Evolutionary conservation across 2,329 filamentous ascomycete genomes (phyloP).

Genomic region (Hypoxylon sp.): DNA sequence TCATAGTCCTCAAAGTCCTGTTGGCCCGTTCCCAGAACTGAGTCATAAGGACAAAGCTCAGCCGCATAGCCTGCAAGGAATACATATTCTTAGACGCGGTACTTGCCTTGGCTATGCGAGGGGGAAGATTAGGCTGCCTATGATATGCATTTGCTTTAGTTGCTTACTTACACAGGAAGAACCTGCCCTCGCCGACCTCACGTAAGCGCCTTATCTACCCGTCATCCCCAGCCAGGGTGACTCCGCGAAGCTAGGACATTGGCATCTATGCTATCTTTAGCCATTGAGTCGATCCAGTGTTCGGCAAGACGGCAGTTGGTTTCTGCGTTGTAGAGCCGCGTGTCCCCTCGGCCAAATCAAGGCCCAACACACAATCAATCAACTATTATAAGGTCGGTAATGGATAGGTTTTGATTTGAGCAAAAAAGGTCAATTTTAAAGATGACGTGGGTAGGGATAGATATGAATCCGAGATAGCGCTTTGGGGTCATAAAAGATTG

Average conservation of each 20-base stretch:
- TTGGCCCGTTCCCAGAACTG: constrained; percentile 2
- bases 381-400: not conserved
- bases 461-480: no score
- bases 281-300: not conserved
- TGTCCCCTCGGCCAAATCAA: not conserved
- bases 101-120: not conserved
- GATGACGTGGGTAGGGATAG: no score
- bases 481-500: no score
- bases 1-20: not conserved
- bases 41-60: constrained; percentile 14
- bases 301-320: not conserved
- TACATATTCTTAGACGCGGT: constrained; percentile 12
- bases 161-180: constrained; percentile 21
- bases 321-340: not conserved
- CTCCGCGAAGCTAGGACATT: not conserved
- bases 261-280: constrained; percentile 1
- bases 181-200: constrained; percentile 13
- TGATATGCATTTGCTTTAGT: constrained; percentile 20
- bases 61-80: constrained; percentile 1
- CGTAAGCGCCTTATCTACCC: constrained; percentile 18
- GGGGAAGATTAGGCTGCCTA: not conserved
- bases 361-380: not conserved
- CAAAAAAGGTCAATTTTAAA: no score
- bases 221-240: not conserved
- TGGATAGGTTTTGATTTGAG: not conserved